These are phyloP conservation scores for Phoma sp. DNA, from an alignment of 2,329 filamentous ascomycete genomes.

Conservation along the genomic window DNA sequence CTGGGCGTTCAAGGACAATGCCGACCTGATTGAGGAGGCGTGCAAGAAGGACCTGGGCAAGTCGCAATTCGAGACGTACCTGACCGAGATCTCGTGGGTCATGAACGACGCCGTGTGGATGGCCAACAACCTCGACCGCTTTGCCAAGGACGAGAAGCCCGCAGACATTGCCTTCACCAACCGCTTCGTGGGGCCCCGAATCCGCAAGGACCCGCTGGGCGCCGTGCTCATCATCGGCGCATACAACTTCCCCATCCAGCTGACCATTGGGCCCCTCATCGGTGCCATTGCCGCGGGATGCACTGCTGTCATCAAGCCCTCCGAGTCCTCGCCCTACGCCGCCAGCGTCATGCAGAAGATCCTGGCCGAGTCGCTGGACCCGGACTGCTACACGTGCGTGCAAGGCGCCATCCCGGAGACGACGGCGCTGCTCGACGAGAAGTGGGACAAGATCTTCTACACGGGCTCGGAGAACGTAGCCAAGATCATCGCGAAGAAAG, in stretches of 20 bases:
- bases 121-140: constrained; percentile 77
- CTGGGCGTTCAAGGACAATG: constrained; percentile 86
- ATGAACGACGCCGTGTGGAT: constrained; percentile 82
- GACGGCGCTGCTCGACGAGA: constrained; percentile 79
- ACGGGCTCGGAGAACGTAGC: constrained; percentile 81
- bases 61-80: constrained; percentile 72
- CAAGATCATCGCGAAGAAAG: constrained; percentile 60
- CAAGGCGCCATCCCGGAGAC: constrained; percentile 84
- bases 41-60: constrained; percentile 80
- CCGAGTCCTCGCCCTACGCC: constrained; percentile 76
- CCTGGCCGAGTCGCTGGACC: constrained; percentile 76
- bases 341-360: constrained; percentile 83
- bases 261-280: constrained; percentile 77
- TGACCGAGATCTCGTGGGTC: constrained; percentile 79
- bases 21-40: constrained; percentile 74
- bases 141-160: constrained; percentile 80
- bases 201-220: constrained; percentile 88
- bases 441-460: constrained; percentile 99
- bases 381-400: constrained; percentile 74
- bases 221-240: constrained; percentile 84
- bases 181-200: constrained; percentile 72
- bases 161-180: constrained; percentile 72
- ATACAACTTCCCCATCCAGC: constrained; percentile 91
- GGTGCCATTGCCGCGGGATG: constrained; percentile 94
- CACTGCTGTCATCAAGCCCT: constrained; percentile 88